Evolutionary conservation across 148 eudicot genomes (phyloP).

Genomic region (Vaccinium darrowii): DNA sequence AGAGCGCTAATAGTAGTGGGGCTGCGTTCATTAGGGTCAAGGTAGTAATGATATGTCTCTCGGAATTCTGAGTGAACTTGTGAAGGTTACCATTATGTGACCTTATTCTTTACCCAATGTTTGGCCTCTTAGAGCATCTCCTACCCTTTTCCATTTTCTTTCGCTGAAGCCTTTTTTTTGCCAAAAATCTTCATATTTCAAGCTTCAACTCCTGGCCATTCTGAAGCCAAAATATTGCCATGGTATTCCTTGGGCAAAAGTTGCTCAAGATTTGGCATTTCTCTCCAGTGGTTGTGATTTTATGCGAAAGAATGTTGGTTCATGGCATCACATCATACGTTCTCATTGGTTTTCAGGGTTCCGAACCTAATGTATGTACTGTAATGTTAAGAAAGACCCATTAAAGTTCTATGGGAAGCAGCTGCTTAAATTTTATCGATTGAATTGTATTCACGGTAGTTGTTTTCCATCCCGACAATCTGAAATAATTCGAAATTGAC

Average conservation of each 20-base stretch:
- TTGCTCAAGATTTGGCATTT: neutral
- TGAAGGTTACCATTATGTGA: neutral
- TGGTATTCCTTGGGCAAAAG: neutral
- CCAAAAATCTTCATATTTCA: neutral
- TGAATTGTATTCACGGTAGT: neutral
- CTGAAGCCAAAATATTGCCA: neutral
- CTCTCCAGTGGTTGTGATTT: neutral
- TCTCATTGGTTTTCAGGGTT: neutral
- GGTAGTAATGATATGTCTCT: no score
- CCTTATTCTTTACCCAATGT: neutral
- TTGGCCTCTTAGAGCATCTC: neutral
- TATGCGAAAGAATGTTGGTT: neutral
- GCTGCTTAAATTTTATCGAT: neutral
- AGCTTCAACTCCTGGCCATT: neutral
- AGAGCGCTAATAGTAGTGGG: neutral
- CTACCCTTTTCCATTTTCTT: neutral
- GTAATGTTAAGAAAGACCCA: neutral
- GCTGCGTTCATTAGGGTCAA: no score
- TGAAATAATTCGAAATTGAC: neutral
- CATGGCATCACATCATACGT: neutral
- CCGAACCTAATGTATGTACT: neutral
- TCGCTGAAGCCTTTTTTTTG: neutral
- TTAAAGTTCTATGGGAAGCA: neutral
- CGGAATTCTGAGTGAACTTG: no score
- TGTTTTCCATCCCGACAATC: neutral